Percentiles rank a stretch among this genome's conserved stretches.
Conservation (phyloP, 257 asterid genomes). For the Catharanthus roseus region DNA sequence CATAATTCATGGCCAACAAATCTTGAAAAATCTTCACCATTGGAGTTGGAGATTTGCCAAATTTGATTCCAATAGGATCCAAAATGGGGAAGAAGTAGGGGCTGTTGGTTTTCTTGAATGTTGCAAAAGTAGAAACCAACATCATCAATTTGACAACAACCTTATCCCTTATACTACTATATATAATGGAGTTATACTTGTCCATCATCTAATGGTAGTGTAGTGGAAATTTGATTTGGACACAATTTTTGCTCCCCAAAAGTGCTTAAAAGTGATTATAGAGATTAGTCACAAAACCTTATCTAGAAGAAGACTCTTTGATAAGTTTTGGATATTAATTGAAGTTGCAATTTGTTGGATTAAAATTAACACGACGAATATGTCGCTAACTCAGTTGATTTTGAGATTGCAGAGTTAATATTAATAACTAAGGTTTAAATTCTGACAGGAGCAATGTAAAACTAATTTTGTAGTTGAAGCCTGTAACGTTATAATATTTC, state of each 20-base stretch:
- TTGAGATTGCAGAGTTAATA: too few relatives aligned
- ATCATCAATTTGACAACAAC: not conserved
- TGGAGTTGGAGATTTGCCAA: not conserved
- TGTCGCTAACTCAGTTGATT: too few relatives aligned
- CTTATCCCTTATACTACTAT: too few relatives aligned
- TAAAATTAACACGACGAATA: too few relatives aligned
- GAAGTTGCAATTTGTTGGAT: too few relatives aligned
- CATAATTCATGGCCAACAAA: not conserved
- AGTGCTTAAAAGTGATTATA: not conserved
- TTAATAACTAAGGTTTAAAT: too few relatives aligned
- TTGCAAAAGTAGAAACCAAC: constrained; percentile 5
- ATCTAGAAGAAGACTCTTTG: not conserved
- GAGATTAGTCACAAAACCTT: not conserved
- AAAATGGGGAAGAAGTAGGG: not conserved
- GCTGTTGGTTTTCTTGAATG: not conserved
- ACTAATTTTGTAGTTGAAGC: too few relatives aligned
- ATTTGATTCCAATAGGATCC: not conserved
- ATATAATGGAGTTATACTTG: not conserved
- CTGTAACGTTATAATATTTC: too few relatives aligned
- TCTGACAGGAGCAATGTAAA: too few relatives aligned
- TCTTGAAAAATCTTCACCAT: constrained; percentile 6
- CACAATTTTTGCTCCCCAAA: not conserved
- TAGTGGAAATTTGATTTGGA: not conserved
- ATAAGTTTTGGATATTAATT: not conserved
- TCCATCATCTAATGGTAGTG: not conserved